Evolutionary conservation across 495 filamentous ascomycete genomes (phyloP), one percentile per base, ranked within the genome.

Genomic region (Jackrogersella minutella): DNA sequence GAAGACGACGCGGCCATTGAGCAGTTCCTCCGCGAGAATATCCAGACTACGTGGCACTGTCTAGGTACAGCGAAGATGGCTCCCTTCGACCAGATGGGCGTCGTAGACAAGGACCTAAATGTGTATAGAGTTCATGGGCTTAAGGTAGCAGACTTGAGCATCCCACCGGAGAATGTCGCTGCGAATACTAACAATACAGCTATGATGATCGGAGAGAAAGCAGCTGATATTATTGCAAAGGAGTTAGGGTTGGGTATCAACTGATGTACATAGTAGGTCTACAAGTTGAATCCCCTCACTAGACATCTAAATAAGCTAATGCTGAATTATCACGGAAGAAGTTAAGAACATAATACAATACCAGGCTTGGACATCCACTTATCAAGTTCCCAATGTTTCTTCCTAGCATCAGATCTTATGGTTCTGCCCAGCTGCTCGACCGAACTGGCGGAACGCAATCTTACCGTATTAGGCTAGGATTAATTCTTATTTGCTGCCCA

Each of bases 171-270:
- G 62, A 89, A 89, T 68, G 82, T 90, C 0, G 85, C 63, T 11
- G 83, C 84, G 6, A 90, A 90, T 68, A 88, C 86, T 2, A 81
- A 82, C 54, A 87, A 86, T 62, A 86, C 82, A 1, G 87, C 86
- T 1, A 69, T 89, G 62, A 64, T 82, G 33, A 73, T 89, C 34
- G 86, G 86, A 7, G 86, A 89, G 75, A 88, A 83, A 76, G 86
- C 80, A 14, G 86, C 87, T 1, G 79, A 81, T 44, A 83, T 90
- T 21, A 77, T 86, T 67, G 80, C 80, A 2, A 72, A 77, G 64
- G 79, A 88, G 65, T 70, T 88, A 16, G 80, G 81, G 2, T 28
- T 69, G 11, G 14, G 16, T 22, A 58, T 58, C 22, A 57, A 19
- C 2, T 52, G 17, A 52, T 22, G 13, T 17, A 13, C 3, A 11